Base-by-base conservation (phyloP, 2,329 filamentous ascomycete genomes). In the Biscogniauxia marginata region DNA sequence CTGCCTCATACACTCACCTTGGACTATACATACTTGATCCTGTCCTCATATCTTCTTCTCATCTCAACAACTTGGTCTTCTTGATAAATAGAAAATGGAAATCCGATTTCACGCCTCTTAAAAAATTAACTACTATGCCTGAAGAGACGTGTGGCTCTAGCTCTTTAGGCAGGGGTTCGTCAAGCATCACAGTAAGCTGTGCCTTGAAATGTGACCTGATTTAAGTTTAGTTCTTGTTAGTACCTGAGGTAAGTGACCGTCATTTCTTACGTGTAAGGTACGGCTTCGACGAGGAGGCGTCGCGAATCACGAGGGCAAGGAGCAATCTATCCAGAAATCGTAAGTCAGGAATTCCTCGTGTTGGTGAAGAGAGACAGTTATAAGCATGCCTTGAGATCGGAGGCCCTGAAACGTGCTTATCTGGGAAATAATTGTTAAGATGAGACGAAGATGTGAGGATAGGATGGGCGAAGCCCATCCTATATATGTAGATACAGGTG, bases 261-360 rank as follows among this genome's bases (percentile, higher is more conserved):
- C 4, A 7, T 9, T n/a, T 11, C 30, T 39, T 39, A 39, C 76
- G 87, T 81, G 58, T 93, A 84, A 0, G 87, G 86, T 49, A 95
- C 91, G 4, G 91, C 90, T 76, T 99, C 93, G 62, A 98, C 98
- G 2, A 90, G 96, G 75, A 93, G 93, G 74, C 98, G 95, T 0
- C 95, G 93, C 0, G 91, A 96, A 77, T 97, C 97, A 75, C 97
- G 93, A 9, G 13, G n/a, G 13, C 30, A 16, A 39, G 30, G 30
- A 16, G 30, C 30, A 5, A n/a, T n/a, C n/a, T n/a, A n/a, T n/a
- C n/a, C n/a, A n/a, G n/a, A n/a, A n/a, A n/a, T n/a, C n/a, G n/a
- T n/a, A n/a, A n/a, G n/a, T n/a, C n/a, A n/a, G n/a, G n/a, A n/a
- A n/a, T n/a, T n/a, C n/a, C n/a, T n/a, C n/a, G n/a, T n/a, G n/a